A percentile compares a stretch with the other conserved stretches of the same genome.
These are phyloP conservation scores for Cladophialophora exuberans DNA, from an alignment of 2,329 filamentous ascomycete species.

Conservation along the genomic window DNA sequence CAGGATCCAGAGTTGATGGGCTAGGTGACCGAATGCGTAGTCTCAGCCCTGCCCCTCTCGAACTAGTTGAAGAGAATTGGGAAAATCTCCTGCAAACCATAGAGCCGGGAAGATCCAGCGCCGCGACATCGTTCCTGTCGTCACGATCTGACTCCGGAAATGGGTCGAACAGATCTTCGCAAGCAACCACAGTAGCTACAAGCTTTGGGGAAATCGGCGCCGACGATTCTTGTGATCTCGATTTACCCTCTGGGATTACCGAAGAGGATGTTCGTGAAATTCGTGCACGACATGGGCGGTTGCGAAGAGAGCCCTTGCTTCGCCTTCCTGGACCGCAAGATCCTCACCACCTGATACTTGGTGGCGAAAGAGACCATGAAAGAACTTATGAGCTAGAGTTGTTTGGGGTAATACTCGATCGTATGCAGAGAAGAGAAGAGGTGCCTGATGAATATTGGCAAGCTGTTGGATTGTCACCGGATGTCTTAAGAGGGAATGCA, in stretches of 20 bases:
- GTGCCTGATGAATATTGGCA: slow-evolving; percentile 85
- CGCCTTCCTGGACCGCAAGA: neutral
- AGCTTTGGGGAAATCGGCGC: slow-evolving; percentile 33
- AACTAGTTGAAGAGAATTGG: slow-evolving; percentile 65
- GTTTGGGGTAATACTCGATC: slow-evolving; percentile 73
- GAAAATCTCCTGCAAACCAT: slow-evolving; percentile 79
- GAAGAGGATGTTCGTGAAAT: slow-evolving; percentile 32
- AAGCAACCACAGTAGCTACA: slow-evolving; percentile 41
- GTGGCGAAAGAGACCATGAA: slow-evolving; percentile 10
- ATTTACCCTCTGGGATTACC: slow-evolving; percentile 33
- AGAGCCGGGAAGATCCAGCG: slow-evolving; percentile 79
- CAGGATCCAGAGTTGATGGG: slow-evolving; percentile 60
- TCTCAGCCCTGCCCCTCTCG: slow-evolving; percentile 60
- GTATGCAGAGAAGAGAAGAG: slow-evolving; percentile 70
- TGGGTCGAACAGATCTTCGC: slow-evolving; percentile 36
- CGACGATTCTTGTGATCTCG: slow-evolving; percentile 32
- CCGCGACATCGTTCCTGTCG: slow-evolving; percentile 80
- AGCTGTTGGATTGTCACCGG: slow-evolving; percentile 60
- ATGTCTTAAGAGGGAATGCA: slow-evolving; percentile 37
- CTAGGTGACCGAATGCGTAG: slow-evolving; percentile 84
- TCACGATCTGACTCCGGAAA: slow-evolving; percentile 50
- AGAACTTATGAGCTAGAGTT: slow-evolving; percentile 54
- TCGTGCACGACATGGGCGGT: slow-evolving; percentile 29
- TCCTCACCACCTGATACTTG: neutral
- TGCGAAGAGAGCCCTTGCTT: slow-evolving; percentile 2